Base-by-base conservation (phyloP, 371 early-diverging fungal genomes). In the Mortierella sp. region DNA sequence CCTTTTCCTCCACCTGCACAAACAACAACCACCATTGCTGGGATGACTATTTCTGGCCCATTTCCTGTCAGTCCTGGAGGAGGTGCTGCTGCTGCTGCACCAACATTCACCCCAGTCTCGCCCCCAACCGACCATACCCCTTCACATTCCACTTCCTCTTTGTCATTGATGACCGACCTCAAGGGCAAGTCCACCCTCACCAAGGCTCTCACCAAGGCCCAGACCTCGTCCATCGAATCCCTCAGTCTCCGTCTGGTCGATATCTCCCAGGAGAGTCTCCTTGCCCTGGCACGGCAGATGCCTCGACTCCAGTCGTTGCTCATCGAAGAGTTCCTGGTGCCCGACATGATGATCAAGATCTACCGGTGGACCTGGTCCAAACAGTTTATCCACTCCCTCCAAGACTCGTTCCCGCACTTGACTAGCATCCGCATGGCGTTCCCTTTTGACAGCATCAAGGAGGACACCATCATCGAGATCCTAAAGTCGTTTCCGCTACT, bases 291-390 rank as follows among this genome's bases (percentile, higher is more conserved):
- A 0, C 40, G 44, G 0, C 29, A 71, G 13, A 24, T 81, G 40
- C 82, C 77, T 6, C 45, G 71, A 7, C 77, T 81, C 13, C 50
- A 53, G n/a, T 55, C 37, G 10, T 64, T 81, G 1, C 65, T 74
- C 29, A 77, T 81, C 52, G 82, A 81, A 68, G 82, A 81, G 48
- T 77, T 81, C 52, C 67, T 80, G 0, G 70, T 72, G 9, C 76
- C 80, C 13, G 76, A 80, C 53, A 80, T 80, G 76, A 80, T 80
- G 80, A 76, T 80, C 66, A 80, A 76, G 64, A 80, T 76, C 43
- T 80, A 80, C 13, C 82, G 82, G 16, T 81, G 82, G 82, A 71
- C 69, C 0, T 81, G 82, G 82, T 68, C 82, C 13, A 39, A 52
- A 7, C 40, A 66, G 16, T 81, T 81, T 43, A 74, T 81, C 24